These are phyloP conservation scores for Nadsonia commutata DNA, from an alignment of 1,139 yeast species.

Conservation along the genomic window DNA sequence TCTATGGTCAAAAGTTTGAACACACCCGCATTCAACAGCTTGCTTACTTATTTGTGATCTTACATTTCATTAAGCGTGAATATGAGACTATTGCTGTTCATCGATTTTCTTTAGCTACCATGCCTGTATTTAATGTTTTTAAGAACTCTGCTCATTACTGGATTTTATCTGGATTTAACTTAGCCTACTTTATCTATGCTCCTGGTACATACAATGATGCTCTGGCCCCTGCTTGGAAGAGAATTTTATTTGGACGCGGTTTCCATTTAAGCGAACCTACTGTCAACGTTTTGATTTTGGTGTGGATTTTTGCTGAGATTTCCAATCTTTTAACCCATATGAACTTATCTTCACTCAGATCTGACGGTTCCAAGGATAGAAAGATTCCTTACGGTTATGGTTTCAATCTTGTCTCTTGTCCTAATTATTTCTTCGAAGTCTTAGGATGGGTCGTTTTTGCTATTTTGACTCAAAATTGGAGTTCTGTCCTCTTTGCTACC, in stretches of 20 bases:
- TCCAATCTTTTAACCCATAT: conserved; percentile 62
- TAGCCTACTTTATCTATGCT: conserved; percentile 56
- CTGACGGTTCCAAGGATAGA: conserved; percentile 31
- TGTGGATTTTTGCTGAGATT: conserved; percentile 54
- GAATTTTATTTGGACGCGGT: conserved; percentile 18
- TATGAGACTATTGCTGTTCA: conserved; percentile 75
- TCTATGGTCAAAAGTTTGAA: conserved; percentile 23
- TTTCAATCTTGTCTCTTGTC: conserved; percentile 34
- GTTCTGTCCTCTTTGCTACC: conserved; percentile 51
- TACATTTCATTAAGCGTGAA: conserved; percentile 81
- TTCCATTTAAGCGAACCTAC: conserved; percentile 13
- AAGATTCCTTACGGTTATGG: conserved; percentile 40
- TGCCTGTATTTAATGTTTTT: conserved; percentile 80
- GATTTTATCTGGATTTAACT: conserved; percentile 66
- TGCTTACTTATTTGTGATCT: conserved; percentile 39
- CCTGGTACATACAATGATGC: conserved; percentile 29
- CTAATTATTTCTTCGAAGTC: conserved; percentile 83
- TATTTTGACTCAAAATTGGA: conserved; percentile 61
- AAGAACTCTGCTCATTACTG: conserved; percentile 87
- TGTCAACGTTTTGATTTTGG: conserved; percentile 13
- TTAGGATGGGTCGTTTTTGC: conserved; percentile 60
- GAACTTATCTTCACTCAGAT: conserved; percentile 42
- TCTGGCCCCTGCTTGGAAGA: conserved; percentile 11
- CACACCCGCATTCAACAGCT: conserved; percentile 40
- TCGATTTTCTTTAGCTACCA: conserved; percentile 71